Evolutionary conservation across 495 filamentous ascomycete species (phyloP), one percentile per base, ranked within the genome.

Genomic region (Aspergillus leporis): DNA sequence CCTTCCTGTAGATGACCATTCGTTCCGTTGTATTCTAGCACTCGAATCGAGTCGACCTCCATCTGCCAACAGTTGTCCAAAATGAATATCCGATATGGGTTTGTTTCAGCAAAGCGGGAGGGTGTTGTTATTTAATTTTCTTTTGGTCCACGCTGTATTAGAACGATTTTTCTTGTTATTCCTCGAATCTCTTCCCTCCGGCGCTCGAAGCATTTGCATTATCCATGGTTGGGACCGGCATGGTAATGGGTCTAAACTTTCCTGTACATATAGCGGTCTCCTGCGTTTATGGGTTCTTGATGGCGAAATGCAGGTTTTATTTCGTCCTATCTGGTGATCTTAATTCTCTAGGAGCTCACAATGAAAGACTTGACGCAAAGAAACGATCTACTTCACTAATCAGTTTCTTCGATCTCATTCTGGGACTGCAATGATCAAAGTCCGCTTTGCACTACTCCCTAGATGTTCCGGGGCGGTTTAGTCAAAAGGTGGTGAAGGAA

Each of bases 141-240:
- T 59, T 63, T 64, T 61, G 47, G 60, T 62, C 54, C 51, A 66
- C 67, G 63, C 70, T 78, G 75, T 78, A 78, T 78, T 75, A 78
- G 61, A 72, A 74, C 72, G 68, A 61, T 60, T 76, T 66, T 64
- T 67, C 52, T 61, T 61, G 55, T 60, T 63, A 53, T 66, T 62
- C 56, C 70, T 60, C 62, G 62, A 67, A 69, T 75, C 71, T 77
- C 77, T 73, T 79, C 75, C 71, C 77, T 78, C 77, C 70, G 77
- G 77, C 75, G 77, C 73, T 76, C 66, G 65, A 72, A 75, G 73
- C 71, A 74, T 78, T 70, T 69, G 72, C 75, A 78, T 80, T 73
- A 60, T 72, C 71, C 71, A 74, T 75, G 71, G 71, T 72, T 73
- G 66, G 72, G 69, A 71, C 74, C 67, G 75, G 70, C 73, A 75